Conservation (phyloP, 1,139 yeast species). For the Kurtzmaniella quercitrusa region DNA sequence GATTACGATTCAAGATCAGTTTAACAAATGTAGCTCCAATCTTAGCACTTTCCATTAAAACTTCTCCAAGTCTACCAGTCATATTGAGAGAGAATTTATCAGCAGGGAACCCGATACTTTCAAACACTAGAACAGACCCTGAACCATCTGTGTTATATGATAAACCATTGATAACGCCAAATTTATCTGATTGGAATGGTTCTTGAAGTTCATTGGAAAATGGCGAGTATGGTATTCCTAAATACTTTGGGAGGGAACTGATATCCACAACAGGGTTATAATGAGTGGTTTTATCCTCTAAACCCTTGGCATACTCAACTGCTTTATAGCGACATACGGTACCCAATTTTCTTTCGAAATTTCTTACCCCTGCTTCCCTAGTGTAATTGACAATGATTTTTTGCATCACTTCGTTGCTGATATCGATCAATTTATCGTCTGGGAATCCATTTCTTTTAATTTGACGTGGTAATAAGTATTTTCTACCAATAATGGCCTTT, state of each 20-base stretch:
- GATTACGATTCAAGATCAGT: slow-evolving; percentile 43
- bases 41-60: slow-evolving; percentile 76
- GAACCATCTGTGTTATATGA: slow-evolving; percentile 87
- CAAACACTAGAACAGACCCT: slow-evolving; percentile 80
- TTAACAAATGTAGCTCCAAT: slow-evolving; percentile 75
- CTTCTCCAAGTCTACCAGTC: slow-evolving; percentile 85
- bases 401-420: slow-evolving; percentile 51
- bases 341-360: slow-evolving; percentile 68
- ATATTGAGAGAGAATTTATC: slow-evolving; percentile 44
- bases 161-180: slow-evolving; percentile 86
- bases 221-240: slow-evolving; percentile 48
- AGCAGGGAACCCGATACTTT: slow-evolving; percentile 57
- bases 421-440: slow-evolving; percentile 28
- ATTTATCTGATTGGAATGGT: slow-evolving; percentile 27
- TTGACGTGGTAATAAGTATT: slow-evolving; percentile 78
- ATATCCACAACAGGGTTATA: slow-evolving; percentile 39
- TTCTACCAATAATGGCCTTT: slow-evolving; percentile 68
- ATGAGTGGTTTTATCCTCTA: slow-evolving; percentile 12
- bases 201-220: slow-evolving; percentile 25
- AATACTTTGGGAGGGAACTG: slow-evolving; percentile 43
- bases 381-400: slow-evolving; percentile 69
- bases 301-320: slow-evolving; percentile 58
- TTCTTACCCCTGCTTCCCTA: slow-evolving; percentile 85
- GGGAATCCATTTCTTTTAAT: slow-evolving; percentile 66
- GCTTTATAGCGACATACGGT: slow-evolving; percentile 78